Base-by-base conservation (phyloP, 2,329 filamentous ascomycete species). In the Neonectria coccinea region DNA sequence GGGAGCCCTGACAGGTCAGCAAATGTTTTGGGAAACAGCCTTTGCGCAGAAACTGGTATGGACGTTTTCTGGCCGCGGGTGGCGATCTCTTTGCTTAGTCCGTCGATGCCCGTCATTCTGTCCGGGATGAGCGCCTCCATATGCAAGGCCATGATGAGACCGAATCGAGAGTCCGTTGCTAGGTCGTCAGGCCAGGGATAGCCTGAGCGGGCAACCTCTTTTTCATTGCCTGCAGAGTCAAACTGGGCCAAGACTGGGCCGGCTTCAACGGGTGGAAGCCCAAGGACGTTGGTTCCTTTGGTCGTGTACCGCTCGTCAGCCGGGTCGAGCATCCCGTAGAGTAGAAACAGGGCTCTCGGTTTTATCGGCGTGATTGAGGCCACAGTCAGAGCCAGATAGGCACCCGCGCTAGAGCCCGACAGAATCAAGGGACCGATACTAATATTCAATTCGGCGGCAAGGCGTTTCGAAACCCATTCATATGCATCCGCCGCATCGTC, bases 261-360 rank as follows among this genome's bases (percentile, higher is more conserved):
- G 0, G 70, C 52, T 3, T 73, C 68, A 1, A 72, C 58, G 8
- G 45, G 9, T 1, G 70, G 53, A 0, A 8, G 39, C 4, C 57
- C 57, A 48, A 67, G 70, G 6, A 73, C 56, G 9, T 67, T 72
- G 2, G 59, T 53, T 0, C 70, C 70, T 1, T 65, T 65, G 0
- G 65, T 70, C 1, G 59, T 71, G 3, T 73, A 72, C n/a, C 68
- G 56, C 0, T 51, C 22, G 2, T 54, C 45, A 5, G 63, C 44
- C 0, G 63, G 51, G 33, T 73, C 65, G 0, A 72, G 57, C 68
- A 72, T 65, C 4, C 70, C 70, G 0, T 72, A 72, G 4, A 73
- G 60, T 1, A 64, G 47, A 0, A 73, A 10, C 8, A 72, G 14
- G 0, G 64, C 68, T 5, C 53, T 42, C 0, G 70, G 70, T 50